Conservation (phyloP, 192 early-diverging fungal species). For the Umbelopsis ramanniana region DNA sequence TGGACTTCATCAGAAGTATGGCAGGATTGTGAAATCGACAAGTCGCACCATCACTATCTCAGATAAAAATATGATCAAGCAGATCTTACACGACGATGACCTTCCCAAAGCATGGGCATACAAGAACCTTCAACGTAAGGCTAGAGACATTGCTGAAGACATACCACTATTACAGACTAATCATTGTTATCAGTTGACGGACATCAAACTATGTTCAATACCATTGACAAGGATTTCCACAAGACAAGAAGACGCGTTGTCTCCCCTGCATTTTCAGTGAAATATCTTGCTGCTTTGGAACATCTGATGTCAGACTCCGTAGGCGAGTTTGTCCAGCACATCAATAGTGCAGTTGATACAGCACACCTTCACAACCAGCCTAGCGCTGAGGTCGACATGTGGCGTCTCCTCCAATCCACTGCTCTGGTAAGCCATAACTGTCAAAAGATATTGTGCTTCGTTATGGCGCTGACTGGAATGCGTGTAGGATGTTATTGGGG, state of each 20-base stretch:
- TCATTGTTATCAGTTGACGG: conserved; percentile 10
- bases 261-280: conserved; percentile 54
- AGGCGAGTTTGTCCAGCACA: conserved; percentile 30
- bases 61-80: conserved; percentile 46
- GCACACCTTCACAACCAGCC: conserved; percentile 21
- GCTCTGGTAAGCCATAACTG: conserved; percentile 30
- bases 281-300: conserved; percentile 53
- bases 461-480: neutral
- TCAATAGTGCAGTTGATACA: conserved; percentile 35
- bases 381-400: conserved; percentile 39
- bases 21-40: conserved; percentile 43
- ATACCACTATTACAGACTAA: neutral
- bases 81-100: conserved; percentile 35
- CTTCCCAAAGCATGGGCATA: conserved; percentile 19
- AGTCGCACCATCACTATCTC: conserved; percentile 41
- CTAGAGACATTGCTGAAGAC: neutral
- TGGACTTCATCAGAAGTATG: conserved; percentile 41
- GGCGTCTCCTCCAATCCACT: conserved; percentile 33
- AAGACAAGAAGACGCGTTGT: conserved; percentile 46
- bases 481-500: conserved; percentile 52
- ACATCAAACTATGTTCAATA: conserved; percentile 35
- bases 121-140: conserved; percentile 16
- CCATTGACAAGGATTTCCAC: conserved; percentile 44
- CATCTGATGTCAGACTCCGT: conserved; percentile 40
- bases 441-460: neutral